These are phyloP conservation scores for Cryptomeria japonica DNA, from an alignment of 75 land plant genomes.

Conservation along the genomic window DNA sequence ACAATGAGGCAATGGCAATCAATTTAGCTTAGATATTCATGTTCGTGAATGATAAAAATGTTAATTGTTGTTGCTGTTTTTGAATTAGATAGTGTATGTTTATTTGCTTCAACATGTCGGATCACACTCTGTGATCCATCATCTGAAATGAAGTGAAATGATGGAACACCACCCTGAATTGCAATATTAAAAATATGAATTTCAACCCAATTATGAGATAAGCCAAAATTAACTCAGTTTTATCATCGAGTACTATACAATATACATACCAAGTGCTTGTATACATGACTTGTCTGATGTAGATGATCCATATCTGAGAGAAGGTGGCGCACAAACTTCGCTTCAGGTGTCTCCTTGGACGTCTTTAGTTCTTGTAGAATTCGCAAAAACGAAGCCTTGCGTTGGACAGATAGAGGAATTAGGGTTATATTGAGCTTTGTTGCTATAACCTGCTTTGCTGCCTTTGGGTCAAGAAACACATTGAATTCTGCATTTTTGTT, in stretches of 20 bases:
- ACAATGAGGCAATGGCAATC: not conserved
- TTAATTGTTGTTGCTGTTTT: no score
- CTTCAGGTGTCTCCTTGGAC: slow-evolving; percentile 55
- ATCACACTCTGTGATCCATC: no score
- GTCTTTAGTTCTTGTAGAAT: slow-evolving; percentile 29
- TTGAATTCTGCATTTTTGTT: slow-evolving; percentile 73
- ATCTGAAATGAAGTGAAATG: not conserved
- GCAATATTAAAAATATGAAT: not conserved
- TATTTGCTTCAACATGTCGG: no score
- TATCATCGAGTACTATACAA: not conserved
- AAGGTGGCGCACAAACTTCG: slow-evolving; percentile 38
- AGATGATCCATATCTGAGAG: slow-evolving; percentile 40
- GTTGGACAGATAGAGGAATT: slow-evolving; percentile 54
- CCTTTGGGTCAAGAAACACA: slow-evolving; percentile 77
- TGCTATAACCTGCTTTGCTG: slow-evolving; percentile 62
- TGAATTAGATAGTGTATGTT: no score
- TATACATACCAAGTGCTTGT: slow-evolving; percentile 48
- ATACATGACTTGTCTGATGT: slow-evolving; percentile 23
- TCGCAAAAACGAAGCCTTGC: slow-evolving; percentile 19
- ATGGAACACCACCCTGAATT: not conserved
- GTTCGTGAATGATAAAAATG: no score
- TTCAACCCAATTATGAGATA: not conserved
- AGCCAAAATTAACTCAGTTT: not conserved
- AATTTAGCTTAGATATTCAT: not conserved
- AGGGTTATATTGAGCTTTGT: slow-evolving; percentile 57